phyloP scores from a whole-genome alignment of 805 yeast species.

The Lachancea nothofagi region DNA sequence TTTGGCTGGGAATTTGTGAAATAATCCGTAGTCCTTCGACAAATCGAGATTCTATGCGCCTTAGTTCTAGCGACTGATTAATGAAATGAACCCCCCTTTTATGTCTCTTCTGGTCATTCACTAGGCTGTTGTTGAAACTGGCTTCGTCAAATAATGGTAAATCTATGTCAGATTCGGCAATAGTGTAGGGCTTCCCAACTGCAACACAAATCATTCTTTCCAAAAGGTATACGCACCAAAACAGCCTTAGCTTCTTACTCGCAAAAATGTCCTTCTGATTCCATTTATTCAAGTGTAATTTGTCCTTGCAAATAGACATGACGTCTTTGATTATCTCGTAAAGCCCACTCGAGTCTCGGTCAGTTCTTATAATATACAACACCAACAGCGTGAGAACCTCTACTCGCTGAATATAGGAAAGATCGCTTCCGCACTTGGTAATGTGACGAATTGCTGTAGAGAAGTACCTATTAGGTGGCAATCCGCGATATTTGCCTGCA shows the following conservation, averaged over 20 bases:
- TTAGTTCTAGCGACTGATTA: slow-evolving; percentile 50
- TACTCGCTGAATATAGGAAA: slow-evolving; percentile 42
- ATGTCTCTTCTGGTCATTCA: slow-evolving; percentile 26
- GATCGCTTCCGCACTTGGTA: slow-evolving; percentile 38
- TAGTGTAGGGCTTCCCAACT: slow-evolving; percentile 51
- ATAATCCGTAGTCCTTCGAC: slow-evolving; percentile 46
- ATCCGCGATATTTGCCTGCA: slow-evolving; percentile 51
- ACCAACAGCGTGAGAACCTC: slow-evolving; percentile 50
- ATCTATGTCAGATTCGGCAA: slow-evolving; percentile 47
- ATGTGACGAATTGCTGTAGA: slow-evolving; percentile 56
- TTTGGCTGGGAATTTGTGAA: slow-evolving; percentile 16
- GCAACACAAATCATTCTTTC: slow-evolving; percentile 60
- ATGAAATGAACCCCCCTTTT: slow-evolving; percentile 42
- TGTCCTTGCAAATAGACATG: slow-evolving; percentile 38
- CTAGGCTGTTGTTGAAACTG: slow-evolving; percentile 25
- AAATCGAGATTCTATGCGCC: slow-evolving; percentile 56
- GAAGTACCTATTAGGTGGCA: slow-evolving; percentile 51
- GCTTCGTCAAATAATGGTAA: slow-evolving; percentile 47
- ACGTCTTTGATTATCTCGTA: slow-evolving; percentile 51
- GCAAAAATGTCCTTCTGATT: slow-evolving; percentile 22
- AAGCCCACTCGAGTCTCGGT: slow-evolving; percentile 50
- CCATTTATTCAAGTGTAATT: slow-evolving; percentile 26
- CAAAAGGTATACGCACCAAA: slow-evolving; percentile 60
- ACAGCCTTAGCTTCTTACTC: slow-evolving; percentile 45
- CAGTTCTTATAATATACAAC: slow-evolving; percentile 54